A percentile compares a stretch with the other conserved stretches of the same genome.
phyloP scores from a whole-genome alignment of 2,329 filamentous ascomycete species.

The Hypoxylon sp. region DNA sequence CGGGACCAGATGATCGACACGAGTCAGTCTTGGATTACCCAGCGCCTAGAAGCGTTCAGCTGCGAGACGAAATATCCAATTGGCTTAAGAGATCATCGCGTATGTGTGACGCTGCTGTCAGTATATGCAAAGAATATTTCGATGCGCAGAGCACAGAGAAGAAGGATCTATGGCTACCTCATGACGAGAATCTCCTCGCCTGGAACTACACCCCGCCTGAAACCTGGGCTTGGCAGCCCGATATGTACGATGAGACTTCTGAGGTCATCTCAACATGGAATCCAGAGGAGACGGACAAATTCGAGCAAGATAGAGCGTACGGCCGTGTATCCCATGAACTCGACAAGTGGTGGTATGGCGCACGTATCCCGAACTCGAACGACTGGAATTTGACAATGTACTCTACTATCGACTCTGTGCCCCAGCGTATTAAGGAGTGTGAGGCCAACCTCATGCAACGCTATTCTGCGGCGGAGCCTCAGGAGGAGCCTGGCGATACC shows the following conservation, averaged over 20 bases:
- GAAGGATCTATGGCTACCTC: slow-evolving; percentile 64
- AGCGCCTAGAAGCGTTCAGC: slow-evolving; percentile 69
- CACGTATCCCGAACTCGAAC: slow-evolving; percentile 72
- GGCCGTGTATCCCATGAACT: slow-evolving; percentile 75
- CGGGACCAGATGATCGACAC: slow-evolving; percentile 63
- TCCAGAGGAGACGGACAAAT: slow-evolving; percentile 68
- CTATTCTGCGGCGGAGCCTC: slow-evolving; percentile 61
- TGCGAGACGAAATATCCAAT: slow-evolving; percentile 73
- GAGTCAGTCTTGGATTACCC: slow-evolving; percentile 67
- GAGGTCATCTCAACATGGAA: slow-evolving; percentile 66
- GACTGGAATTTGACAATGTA: slow-evolving; percentile 73
- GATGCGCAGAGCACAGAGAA: slow-evolving; percentile 64
- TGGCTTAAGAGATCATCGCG: slow-evolving; percentile 74
- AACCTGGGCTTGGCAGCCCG: slow-evolving; percentile 46
- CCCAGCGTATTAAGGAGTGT: slow-evolving; percentile 70
- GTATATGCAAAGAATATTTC: slow-evolving; percentile 70
- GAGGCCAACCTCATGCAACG: slow-evolving; percentile 72
- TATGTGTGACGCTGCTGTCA: slow-evolving; percentile 70
- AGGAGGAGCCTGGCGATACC: slow-evolving; percentile 54
- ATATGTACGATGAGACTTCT: slow-evolving; percentile 58
- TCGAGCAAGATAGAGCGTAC: slow-evolving; percentile 71
- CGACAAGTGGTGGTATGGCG: slow-evolving; percentile 75
- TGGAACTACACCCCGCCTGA: slow-evolving; percentile 68
- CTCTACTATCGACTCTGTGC: slow-evolving; percentile 72
- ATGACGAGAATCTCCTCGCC: slow-evolving; percentile 66